Conservation (phyloP, 2,329 filamentous ascomycete species). For the Penicillium janthinellum region DNA sequence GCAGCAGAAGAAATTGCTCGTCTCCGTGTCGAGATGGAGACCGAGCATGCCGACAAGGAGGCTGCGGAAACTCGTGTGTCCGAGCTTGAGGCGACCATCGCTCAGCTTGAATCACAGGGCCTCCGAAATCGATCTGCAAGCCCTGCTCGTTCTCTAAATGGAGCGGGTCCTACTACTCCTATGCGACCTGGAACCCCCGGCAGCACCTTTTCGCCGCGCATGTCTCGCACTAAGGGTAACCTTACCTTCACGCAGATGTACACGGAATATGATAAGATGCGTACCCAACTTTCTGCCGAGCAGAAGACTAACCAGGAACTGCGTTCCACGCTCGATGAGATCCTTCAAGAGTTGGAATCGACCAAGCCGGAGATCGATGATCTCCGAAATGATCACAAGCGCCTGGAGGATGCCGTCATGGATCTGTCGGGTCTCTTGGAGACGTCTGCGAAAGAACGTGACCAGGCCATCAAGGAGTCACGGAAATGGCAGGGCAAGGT, state of each 20-base stretch:
- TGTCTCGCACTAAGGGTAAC: constrained; percentile 56
- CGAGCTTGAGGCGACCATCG: constrained; percentile 65
- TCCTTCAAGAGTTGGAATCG: constrained; percentile 80
- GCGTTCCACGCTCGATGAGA: constrained; percentile 76
- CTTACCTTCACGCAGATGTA: constrained; percentile 66
- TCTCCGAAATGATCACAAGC: constrained; percentile 75
- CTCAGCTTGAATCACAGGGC: constrained; percentile 60
- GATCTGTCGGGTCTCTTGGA: constrained; percentile 85
- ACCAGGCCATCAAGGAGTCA: constrained; percentile 73
- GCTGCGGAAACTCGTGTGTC: constrained; percentile 63
- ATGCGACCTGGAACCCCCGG: constrained; percentile 53
- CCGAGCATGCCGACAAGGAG: constrained; percentile 62
- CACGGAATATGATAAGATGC: constrained; percentile 60
- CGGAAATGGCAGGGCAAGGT: constrained; percentile 78
- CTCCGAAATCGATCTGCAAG: constrained; percentile 53
- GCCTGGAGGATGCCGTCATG: constrained; percentile 76
- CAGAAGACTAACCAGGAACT: constrained; percentile 74
- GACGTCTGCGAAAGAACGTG: constrained; percentile 76
- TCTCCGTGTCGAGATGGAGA: constrained; percentile 56
- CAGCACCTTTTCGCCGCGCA: constrained; percentile 55
- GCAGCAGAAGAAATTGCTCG: constrained; percentile 61
- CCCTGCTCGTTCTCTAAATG: constrained; percentile 56
- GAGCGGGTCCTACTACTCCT: constrained; percentile 51
- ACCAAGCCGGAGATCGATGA: constrained; percentile 88
- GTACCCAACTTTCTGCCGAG: constrained; percentile 73